Evolutionary conservation across 768 basidiomycete genomes (phyloP).

Genomic region (Galerina sulciceps): DNA sequence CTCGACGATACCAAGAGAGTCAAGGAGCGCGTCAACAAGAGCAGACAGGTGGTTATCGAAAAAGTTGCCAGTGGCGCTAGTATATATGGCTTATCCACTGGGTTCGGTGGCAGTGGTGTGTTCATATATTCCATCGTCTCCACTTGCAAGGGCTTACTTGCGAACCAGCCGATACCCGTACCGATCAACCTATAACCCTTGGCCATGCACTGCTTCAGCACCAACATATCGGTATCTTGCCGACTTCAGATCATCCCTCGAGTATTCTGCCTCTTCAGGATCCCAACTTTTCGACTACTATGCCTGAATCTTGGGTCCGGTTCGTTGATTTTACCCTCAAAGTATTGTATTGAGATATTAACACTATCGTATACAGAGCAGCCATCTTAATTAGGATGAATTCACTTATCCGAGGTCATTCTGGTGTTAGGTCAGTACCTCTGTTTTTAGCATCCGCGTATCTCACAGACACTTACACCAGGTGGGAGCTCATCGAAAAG

Average conservation of each 20-base stretch:
- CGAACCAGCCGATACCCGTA: slow-evolving; percentile 70
- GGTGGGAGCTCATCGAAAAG: slow-evolving; percentile 75
- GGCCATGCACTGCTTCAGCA: slow-evolving; percentile 75
- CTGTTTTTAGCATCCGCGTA: neutral
- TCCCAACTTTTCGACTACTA: slow-evolving; percentile 64
- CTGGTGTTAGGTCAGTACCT: slow-evolving; percentile 59
- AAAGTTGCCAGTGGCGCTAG: slow-evolving; percentile 72
- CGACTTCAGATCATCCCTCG: slow-evolving; percentile 51
- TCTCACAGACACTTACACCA: slow-evolving; percentile 7
- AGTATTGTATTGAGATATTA: neutral
- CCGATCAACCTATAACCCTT: slow-evolving; percentile 62
- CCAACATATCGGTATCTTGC: slow-evolving; percentile 71
- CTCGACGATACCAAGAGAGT: slow-evolving; percentile 45
- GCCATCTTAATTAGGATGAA: slow-evolving; percentile 83
- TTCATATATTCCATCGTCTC: slow-evolving; percentile 10
- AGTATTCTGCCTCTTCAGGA: slow-evolving; percentile 68
- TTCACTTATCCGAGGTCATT: slow-evolving; percentile 81
- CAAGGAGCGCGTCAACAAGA: slow-evolving; percentile 59
- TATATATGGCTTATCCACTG: slow-evolving; percentile 83
- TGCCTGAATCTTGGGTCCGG: slow-evolving; percentile 91
- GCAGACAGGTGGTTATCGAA: slow-evolving; percentile 66
- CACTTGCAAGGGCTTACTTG: slow-evolving; percentile 1
- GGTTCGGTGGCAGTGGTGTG: slow-evolving; percentile 75
- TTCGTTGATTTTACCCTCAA: slow-evolving; percentile 21
- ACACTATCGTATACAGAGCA: slow-evolving; percentile 46